These are phyloP conservation scores for Colletotrichum coccodes DNA, from an alignment of 2,329 filamentous ascomycete species.

Conservation along the genomic window DNA sequence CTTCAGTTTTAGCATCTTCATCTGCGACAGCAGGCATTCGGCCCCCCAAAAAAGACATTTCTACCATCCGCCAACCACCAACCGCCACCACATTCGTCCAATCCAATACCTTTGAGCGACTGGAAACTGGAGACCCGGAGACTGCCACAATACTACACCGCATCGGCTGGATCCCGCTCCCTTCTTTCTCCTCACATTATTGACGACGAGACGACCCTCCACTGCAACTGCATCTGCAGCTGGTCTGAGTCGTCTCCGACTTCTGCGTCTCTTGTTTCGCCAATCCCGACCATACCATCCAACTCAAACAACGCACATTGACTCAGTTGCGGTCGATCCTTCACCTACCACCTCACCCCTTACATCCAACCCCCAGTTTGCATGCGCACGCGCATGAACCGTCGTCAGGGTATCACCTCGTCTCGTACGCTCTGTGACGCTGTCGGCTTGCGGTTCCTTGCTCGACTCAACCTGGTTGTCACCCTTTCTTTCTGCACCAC, in stretches of 20 bases:
- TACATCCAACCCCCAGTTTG: conserved; percentile 26
- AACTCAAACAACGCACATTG: conserved; percentile 9
- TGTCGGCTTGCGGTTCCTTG: conserved; percentile 13
- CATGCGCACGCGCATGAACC: conserved; percentile 30
- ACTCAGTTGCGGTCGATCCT: conserved; percentile 20
- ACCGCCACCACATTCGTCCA: conserved; percentile 9
- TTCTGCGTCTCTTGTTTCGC: conserved; percentile 27
- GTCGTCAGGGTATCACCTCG: conserved; percentile 26
- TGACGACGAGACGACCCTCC: conserved; percentile 7
- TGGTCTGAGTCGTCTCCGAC: conserved; percentile 19
- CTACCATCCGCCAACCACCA: conserved; percentile 5
- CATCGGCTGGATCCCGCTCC: conserved; percentile 20
- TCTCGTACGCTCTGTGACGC: conserved; percentile 23
- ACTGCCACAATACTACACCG: conserved; percentile 19
- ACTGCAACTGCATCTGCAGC: conserved; percentile 19
- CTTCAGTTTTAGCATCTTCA: conserved; percentile 34
- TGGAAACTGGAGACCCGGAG: background rate
- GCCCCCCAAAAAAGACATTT: conserved; percentile 15
- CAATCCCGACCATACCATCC: conserved; percentile 13
- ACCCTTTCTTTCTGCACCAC: conserved; percentile 12
- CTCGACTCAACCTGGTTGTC: conserved; percentile 18
- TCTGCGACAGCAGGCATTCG: conserved; percentile 32
- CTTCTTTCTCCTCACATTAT: conserved; percentile 13
- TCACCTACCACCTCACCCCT: conserved; percentile 28
- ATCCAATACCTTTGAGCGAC: background rate